Evolutionary conservation across 2,329 filamentous ascomycete species (phyloP), one percentile per base, ranked within the genome.

Genomic region (Aspergillus pseudotamarii): DNA sequence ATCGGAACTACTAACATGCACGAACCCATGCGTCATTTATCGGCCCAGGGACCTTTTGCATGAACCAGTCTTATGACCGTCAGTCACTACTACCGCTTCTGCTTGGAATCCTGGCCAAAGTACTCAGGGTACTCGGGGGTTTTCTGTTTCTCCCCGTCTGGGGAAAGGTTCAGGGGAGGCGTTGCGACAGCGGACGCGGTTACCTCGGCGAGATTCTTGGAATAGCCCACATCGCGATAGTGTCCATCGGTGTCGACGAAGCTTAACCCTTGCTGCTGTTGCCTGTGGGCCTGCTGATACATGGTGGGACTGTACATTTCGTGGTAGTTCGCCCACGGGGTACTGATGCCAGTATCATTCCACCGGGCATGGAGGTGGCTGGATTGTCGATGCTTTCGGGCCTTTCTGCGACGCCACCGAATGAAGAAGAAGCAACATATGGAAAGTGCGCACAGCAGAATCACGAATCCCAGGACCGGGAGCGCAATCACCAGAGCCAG

Each of bases 381-480:
- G 0, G 71, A 66, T 23, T 69, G 68, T n/a, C 73, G 72, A 50
- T 68, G 58, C 23, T 72, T 71, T 28, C 71, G 66, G 23, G 68
- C 69, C 62, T 74, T 71, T 68, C 76, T 79, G 54, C 80, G 78
- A n/a, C 79, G 78, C 57, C 73, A 75, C 23, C 78, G 75, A 59
- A 82, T 77, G 60, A 76, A 80, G 65, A 77, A 79, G 69, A 79
- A 78, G 63, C 80, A 82, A 57, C 78, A 77, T 23, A 74, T 69
- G 6, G 72, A 70, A 1, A 73, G 63, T 3, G 69, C 62, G 30
- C 68, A 67, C 32, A 79, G 64, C 3, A 81, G 59, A 30, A 82
- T 69, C 3, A 81, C 63, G 63, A 80, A 80, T 6, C 75, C 79
- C 16, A 82, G 67, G 38, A 82, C 76, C 8, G 80, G 80, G 2